Conservation (phyloP, 768 basidiomycete species). For the Tephrocybe sp. region DNA sequence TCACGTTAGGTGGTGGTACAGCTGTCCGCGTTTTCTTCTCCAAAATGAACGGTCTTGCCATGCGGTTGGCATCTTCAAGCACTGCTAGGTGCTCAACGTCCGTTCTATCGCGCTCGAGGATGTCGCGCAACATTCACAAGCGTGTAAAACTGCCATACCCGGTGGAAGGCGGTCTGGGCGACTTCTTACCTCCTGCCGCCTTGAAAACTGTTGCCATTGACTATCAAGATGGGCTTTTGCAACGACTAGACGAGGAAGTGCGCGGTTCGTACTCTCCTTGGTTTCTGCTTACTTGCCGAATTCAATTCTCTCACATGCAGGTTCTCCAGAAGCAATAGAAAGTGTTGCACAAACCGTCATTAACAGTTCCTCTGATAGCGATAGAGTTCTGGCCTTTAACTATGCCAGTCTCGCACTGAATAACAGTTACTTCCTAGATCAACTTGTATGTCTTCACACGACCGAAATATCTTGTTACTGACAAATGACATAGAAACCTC, state of each 20-base stretch:
- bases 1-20: conserved; percentile 8
- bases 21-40: conserved; percentile 4
- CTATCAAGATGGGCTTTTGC: conserved; percentile 83
- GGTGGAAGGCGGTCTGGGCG: conserved; percentile 69
- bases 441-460: conserved; percentile 57
- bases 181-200: conserved; percentile 75
- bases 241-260: conserved; percentile 74
- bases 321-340: conserved; percentile 52
- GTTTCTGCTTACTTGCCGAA: background rate
- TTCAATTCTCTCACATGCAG: conserved; percentile 33
- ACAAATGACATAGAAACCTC: conserved; percentile 34
- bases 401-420: conserved; percentile 92
- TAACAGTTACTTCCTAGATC: conserved; percentile 92
- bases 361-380: conserved; percentile 56
- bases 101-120: conserved; percentile 23
- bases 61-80: conserved; percentile 28
- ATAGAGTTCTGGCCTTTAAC: conserved; percentile 75
- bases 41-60: conserved; percentile 28
- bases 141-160: conserved; percentile 62
- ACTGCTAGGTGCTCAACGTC: conserved; percentile 16
- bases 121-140: conserved; percentile 46
- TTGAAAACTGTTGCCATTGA: conserved; percentile 74
- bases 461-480: conserved; percentile 7
- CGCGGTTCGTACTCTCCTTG: conserved; percentile 47
- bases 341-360: conserved; percentile 75